Percentiles rank a stretch among this genome's conserved stretches.
Conservation (phyloP, 2,329 filamentous ascomycete species). For the Raffaelea deltoideospora region DNA sequence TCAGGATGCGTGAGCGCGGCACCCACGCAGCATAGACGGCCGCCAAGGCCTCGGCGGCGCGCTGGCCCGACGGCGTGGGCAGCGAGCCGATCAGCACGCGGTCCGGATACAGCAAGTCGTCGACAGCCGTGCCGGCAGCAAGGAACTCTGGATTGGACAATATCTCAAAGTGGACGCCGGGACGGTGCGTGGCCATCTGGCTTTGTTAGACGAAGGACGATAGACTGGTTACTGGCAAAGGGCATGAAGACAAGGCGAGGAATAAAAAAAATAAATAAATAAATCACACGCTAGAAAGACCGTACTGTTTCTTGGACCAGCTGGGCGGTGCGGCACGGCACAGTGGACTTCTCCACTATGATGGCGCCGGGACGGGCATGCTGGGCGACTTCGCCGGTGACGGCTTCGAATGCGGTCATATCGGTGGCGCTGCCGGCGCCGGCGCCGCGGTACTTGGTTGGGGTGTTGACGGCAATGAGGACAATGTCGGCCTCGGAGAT, state of each 20-base stretch:
- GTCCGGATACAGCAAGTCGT: conserved; percentile 55
- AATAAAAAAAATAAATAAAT: not conserved
- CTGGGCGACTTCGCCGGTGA: conserved; percentile 50
- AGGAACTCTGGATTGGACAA: conserved; percentile 74
- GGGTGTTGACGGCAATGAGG: conserved; percentile 65
- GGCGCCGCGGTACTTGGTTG: conserved; percentile 55
- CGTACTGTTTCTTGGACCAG: conserved; percentile 52
- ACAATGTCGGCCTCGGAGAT: conserved; percentile 58
- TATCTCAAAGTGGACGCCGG: conserved; percentile 54
- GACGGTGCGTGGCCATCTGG: conserved; percentile 42
- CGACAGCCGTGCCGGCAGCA: conserved; percentile 60
- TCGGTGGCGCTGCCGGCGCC: conserved; percentile 60
- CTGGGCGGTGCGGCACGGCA: conserved; percentile 60
- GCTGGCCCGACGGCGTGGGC: conserved; percentile 40
- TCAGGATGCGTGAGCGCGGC: conserved; percentile 48
- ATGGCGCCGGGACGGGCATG: conserved; percentile 53
- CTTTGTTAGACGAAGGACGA: too few relatives aligned
- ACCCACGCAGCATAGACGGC: conserved; percentile 60
- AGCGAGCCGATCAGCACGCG: conserved; percentile 61
- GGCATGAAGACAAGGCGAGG: not conserved
- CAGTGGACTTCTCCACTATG: conserved; percentile 70
- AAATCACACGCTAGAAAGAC: too few relatives aligned
- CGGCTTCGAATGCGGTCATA: conserved; percentile 56
- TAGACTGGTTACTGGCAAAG: too few relatives aligned
- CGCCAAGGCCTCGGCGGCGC: conserved; percentile 48